Evolutionary conservation across 768 basidiomycete genomes (phyloP).

Genomic region (Hypsizygus marmoreus): DNA sequence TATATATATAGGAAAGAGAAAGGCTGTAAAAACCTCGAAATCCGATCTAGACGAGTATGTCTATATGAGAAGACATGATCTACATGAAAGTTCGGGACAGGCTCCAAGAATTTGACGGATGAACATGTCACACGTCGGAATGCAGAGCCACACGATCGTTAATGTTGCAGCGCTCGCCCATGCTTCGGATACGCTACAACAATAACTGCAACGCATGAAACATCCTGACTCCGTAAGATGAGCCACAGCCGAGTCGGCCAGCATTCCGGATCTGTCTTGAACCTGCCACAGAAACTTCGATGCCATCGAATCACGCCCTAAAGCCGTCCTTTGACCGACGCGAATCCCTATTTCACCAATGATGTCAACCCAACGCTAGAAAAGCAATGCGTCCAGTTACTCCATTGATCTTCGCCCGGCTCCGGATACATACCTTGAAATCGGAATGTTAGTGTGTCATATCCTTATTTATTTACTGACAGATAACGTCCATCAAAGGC

Average conservation of each 20-base stretch:
- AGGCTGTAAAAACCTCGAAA: slow-evolving; percentile 6
- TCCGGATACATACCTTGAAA: no score
- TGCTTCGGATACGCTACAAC: slow-evolving; percentile 9
- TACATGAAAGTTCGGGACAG: slow-evolving; percentile 10
- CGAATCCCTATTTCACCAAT: neutral
- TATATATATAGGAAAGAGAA: slow-evolving; percentile 9
- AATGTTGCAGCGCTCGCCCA: slow-evolving; percentile 9
- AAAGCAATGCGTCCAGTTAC: no score
- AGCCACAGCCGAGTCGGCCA: slow-evolving; percentile 7
- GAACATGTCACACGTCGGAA: slow-evolving; percentile 19
- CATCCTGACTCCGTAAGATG: slow-evolving; percentile 11
- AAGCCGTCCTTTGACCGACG: slow-evolving; percentile 2
- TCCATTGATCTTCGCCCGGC: no score
- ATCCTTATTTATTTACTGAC: no score
- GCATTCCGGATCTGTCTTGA: slow-evolving; percentile 15
- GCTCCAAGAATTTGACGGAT: slow-evolving; percentile 14
- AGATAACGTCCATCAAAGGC: no score
- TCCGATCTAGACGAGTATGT: slow-evolving; percentile 12
- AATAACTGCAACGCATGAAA: slow-evolving; percentile 1
- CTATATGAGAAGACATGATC: slow-evolving; percentile 15
- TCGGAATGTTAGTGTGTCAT: no score
- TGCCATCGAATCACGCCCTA: neutral
- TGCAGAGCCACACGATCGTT: slow-evolving; percentile 1
- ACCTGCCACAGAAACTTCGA: slow-evolving; percentile 14
- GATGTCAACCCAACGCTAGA: neutral